These are phyloP conservation scores for Mycosarcoma maydis DNA, from an alignment of 1,284 basidiomycete genomes.

Conservation along the genomic window DNA sequence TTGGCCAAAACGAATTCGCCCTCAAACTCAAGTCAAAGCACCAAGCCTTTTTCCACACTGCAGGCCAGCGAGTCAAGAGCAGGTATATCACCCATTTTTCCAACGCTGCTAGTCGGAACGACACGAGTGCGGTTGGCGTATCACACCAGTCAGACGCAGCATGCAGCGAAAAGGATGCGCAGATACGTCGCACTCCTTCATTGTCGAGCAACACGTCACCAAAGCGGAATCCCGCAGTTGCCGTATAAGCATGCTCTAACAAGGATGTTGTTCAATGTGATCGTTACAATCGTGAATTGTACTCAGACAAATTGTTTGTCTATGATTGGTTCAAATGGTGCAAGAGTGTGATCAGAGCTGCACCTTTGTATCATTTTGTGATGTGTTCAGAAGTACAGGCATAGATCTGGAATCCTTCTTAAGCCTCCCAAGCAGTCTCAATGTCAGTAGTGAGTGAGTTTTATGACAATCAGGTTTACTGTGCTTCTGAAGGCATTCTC, in stretches of 20 bases:
- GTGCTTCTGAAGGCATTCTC: no score
- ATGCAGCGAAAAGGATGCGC: neutral
- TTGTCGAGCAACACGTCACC: neutral
- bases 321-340: no score
- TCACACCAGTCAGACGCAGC: neutral
- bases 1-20: neutral
- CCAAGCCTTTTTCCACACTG: slow-evolving; percentile 1
- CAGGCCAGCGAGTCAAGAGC: neutral
- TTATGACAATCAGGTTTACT: no score
- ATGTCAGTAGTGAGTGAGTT: no score
- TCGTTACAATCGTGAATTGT: no score
- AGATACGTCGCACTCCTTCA: neutral
- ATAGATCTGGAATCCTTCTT: no score
- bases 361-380: no score
- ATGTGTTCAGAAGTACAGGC: no score
- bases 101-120: neutral
- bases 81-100: slow-evolving; percentile 1
- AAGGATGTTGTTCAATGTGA: no score
- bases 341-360: no score
- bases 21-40: neutral
- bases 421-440: no score
- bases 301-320: no score
- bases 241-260: neutral
- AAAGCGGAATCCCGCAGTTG: neutral
- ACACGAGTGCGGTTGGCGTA: neutral